Conservation (phyloP, 441 rosid species). For the Gossypium gossypioides region DNA sequence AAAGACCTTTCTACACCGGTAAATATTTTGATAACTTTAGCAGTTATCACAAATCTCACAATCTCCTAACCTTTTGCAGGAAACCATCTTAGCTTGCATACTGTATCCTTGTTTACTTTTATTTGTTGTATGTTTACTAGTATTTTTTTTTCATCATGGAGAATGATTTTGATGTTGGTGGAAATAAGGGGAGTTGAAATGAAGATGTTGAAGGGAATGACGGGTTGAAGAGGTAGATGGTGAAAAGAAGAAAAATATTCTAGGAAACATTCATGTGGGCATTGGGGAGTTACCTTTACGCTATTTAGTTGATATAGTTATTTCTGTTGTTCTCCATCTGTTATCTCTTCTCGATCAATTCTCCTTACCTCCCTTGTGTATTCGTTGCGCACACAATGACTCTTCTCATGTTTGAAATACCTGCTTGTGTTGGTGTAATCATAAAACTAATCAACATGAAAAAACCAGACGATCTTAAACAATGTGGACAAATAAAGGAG, state of each 20-base stretch:
- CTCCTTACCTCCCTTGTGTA: too few relatives aligned
- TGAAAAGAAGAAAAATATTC: slow-evolving; percentile 11
- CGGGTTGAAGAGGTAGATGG: slow-evolving; percentile 41
- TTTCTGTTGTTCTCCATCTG: too few relatives aligned
- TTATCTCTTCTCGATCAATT: too few relatives aligned
- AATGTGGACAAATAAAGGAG: neutral
- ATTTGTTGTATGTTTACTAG: neutral
- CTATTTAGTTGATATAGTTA: neutral
- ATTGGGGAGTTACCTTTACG: neutral
- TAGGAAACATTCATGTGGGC: neutral
- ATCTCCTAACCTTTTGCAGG: too few relatives aligned
- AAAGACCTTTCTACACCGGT: too few relatives aligned
- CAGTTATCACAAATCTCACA: neutral
- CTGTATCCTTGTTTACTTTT: neutral
- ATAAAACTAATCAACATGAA: too few relatives aligned
- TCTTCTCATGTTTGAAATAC: too few relatives aligned
- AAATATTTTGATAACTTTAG: neutral
- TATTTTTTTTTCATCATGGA: slow-evolving; percentile 11
- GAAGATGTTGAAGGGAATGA: slow-evolving; percentile 14
- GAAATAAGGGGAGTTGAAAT: slow-evolving; percentile 6
- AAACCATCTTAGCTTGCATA: neutral
- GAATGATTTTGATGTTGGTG: slow-evolving; percentile 6
- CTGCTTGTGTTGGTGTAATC: too few relatives aligned
- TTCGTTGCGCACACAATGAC: too few relatives aligned
- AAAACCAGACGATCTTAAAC: too few relatives aligned